Evolutionary conservation across 306 rosid genomes (phyloP).

Genomic region (Glycine soja): DNA sequence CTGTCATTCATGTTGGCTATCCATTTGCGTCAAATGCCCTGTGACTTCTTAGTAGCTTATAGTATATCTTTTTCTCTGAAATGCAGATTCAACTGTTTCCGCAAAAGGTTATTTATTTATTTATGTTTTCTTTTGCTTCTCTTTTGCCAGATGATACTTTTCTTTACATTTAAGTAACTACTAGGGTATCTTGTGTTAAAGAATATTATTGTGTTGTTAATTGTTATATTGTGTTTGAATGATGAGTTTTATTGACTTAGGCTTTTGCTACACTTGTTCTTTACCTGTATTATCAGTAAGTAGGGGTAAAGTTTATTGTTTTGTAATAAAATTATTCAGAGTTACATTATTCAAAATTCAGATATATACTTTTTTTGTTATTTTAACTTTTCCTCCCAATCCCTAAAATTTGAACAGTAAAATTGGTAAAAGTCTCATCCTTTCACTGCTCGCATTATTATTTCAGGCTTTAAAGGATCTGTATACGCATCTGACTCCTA

Average conservation of each 20-base stretch:
- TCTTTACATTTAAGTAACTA: constrained; percentile 16
- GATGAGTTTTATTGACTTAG: constrained; percentile 23
- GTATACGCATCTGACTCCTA: constrained; percentile 75
- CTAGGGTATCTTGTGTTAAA: constrained; percentile 24
- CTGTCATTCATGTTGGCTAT: constrained; percentile 9
- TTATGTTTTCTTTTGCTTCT: not conserved
- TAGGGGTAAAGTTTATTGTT: not conserved
- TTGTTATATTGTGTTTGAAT: constrained; percentile 11
- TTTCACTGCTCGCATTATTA: constrained; percentile 41
- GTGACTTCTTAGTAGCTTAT: constrained; percentile 29
- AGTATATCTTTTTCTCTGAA: constrained; percentile 32
- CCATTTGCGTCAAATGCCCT: not conserved
- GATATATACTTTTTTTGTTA: not conserved
- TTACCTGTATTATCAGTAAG: constrained; percentile 23
- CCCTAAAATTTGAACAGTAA: not conserved
- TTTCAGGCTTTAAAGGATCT: constrained; percentile 81
- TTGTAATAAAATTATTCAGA: not conserved
- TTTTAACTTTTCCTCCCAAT: constrained; percentile 18
- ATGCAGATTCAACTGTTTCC: constrained; percentile 32
- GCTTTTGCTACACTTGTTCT: constrained; percentile 18
- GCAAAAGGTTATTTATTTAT: not conserved
- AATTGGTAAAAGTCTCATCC: constrained; percentile 20
- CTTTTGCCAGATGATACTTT: constrained; percentile 19
- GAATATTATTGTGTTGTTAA: not conserved
- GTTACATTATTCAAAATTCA: constrained; percentile 25